phyloP scores from a whole-genome alignment of 192 early-diverging fungal genomes.

The Cladochytrium replicatum region DNA sequence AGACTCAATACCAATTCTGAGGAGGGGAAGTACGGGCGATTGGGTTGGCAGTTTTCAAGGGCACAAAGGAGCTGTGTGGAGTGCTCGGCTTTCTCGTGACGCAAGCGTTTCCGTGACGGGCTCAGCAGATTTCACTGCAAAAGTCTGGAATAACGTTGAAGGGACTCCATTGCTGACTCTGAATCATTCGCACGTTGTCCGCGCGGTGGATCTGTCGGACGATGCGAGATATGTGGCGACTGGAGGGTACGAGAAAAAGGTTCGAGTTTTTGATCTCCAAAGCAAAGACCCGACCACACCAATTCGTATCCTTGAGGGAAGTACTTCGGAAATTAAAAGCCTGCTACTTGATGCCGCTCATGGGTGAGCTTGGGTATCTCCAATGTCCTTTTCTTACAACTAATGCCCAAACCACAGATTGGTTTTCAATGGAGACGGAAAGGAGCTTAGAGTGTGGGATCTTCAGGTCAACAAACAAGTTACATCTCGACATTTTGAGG shows the following conservation, averaged over 20 bases:
- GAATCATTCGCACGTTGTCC: constrained; percentile 72
- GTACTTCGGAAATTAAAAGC: constrained; percentile 48
- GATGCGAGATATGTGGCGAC: constrained; percentile 65
- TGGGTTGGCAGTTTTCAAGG: constrained; percentile 88
- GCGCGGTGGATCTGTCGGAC: constrained; percentile 67
- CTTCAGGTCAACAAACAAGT: constrained; percentile 53
- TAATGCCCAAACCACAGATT: too few species aligned
- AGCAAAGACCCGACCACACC: constrained; percentile 27
- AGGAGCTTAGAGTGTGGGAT: constrained; percentile 58
- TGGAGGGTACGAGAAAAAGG: constrained; percentile 71
- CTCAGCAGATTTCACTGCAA: constrained; percentile 87
- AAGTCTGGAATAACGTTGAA: constrained; percentile 79
- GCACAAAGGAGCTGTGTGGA: constrained; percentile 91
- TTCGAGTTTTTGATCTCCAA: constrained; percentile 72
- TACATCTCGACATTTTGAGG: constrained; percentile 50
- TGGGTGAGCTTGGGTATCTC: constrained; percentile 24
- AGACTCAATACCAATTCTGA: constrained; percentile 80
- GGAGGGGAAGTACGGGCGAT: constrained; percentile 80
- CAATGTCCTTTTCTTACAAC: too few species aligned
- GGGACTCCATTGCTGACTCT: constrained; percentile 64
- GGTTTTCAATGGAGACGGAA: constrained; percentile 35
- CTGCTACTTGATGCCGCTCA: constrained; percentile 52
- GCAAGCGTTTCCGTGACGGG: constrained; percentile 77
- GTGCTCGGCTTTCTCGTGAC: constrained; percentile 64
- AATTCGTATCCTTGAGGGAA: constrained; percentile 37